Evolutionary conservation across 2,329 filamentous ascomycete species (phyloP), one percentile per base, ranked within the genome.

Genomic region (Penicillium glabrum): DNA sequence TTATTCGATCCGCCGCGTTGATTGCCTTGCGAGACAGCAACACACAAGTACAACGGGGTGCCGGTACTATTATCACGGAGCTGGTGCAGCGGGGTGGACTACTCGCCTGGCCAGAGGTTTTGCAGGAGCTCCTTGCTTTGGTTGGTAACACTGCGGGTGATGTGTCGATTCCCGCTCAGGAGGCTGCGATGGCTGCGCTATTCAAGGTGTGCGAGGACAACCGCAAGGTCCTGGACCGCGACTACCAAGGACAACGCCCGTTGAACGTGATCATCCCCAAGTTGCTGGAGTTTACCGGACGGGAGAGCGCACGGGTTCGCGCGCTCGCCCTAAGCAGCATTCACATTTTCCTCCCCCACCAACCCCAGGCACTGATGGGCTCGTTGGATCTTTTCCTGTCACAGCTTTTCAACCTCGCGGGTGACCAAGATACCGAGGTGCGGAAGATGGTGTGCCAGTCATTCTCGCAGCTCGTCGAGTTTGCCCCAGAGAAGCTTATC

Each of bases 181-280:
- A 99, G 73, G 93, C 93, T 59, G 93, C 91, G 65, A 96, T 98
- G 89, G 86, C 90, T 48, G 93, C 95, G 47, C 82, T 99, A 75
- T 81, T 89, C 72, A 98, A 98, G 80, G 93, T 99, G 60, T 99
- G 95, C 76, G 95, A 99, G 76, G 95, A 99, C 77, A 97, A 96
- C 77, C 88, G 86, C 69, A 91, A 89, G 71, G 82, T 91, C 57
- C 80, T 99, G 53, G 91, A 96, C 75, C 87, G 88, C 67, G 91
- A 96, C 62, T 91, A 96, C 72, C 87, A 92, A 69, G 91, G 92
- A 59, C 89, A 97, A 75, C 85, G 92, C 55, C 95, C 95, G 1
- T 84, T 98, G 58, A 89, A 89, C 72, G 89, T 92, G 67, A 86
- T 99, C 46, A 88, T 98, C 49, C 95, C 95, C 11, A 93, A 96